phyloP scores from a whole-genome alignment of 768 basidiomycete species.

The Calocera viscosa region DNA sequence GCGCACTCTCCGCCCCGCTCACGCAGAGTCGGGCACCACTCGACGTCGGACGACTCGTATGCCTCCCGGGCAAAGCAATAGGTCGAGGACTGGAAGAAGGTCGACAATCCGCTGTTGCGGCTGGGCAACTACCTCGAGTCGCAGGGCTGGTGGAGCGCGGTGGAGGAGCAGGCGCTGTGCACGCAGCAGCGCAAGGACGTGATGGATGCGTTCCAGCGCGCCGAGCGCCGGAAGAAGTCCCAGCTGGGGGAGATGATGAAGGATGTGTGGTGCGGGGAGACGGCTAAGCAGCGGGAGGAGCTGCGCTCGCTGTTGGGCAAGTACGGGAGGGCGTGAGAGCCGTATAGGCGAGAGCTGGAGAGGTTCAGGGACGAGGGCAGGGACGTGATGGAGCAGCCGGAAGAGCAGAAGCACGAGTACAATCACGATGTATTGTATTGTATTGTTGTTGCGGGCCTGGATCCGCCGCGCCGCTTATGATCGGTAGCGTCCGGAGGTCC shows the following conservation, averaged over 20 bases:
- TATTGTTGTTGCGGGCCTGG: too few relatives aligned
- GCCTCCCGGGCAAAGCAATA: conserved; percentile 82
- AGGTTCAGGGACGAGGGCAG: conserved; percentile 46
- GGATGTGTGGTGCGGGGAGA: conserved; percentile 74
- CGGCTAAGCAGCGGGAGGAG: conserved; percentile 68
- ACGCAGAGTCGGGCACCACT: conserved; percentile 84
- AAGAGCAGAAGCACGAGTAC: not conserved
- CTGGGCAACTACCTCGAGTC: conserved; percentile 82
- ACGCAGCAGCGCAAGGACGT: conserved; percentile 57
- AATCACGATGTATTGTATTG: too few relatives aligned
- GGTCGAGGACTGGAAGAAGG: conserved; percentile 80
- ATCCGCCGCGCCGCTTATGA: conserved; percentile 68
- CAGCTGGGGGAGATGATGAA: conserved; percentile 72
- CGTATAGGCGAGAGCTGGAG: conserved; percentile 67
- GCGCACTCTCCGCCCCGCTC: too few relatives aligned
- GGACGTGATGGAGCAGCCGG: not conserved
- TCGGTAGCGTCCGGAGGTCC: conserved; percentile 61
- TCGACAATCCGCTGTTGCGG: conserved; percentile 78
- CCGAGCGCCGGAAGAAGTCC: conserved; percentile 54
- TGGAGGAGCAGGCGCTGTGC: conserved; percentile 62
- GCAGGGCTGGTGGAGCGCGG: conserved; percentile 69
- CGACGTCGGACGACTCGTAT: conserved; percentile 90
- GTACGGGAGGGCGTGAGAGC: conserved; percentile 76
- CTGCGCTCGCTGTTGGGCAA: conserved; percentile 63
- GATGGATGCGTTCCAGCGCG: conserved; percentile 62